Conservation (phyloP, 2,329 filamentous ascomycete species). For the Pseudogymnoascus sp. region DNA sequence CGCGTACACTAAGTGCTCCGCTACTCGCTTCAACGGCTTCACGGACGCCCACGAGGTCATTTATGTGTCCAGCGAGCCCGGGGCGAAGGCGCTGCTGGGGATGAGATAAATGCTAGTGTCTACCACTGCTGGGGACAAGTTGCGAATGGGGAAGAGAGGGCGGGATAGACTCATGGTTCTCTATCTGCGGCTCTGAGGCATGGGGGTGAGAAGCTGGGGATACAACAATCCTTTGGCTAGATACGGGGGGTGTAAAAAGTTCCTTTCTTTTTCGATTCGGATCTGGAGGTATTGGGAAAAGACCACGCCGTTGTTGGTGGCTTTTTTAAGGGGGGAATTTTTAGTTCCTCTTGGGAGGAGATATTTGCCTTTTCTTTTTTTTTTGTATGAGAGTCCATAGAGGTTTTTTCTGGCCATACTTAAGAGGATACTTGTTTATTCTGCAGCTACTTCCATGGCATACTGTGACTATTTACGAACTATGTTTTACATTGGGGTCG, state of each 20-base stretch:
- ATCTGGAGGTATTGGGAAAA: neutral
- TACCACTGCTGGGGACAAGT: too few species aligned
- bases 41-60: slow-evolving; percentile 85
- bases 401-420: too few species aligned
- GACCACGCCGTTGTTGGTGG: neutral
- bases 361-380: too few species aligned
- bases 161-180: neutral
- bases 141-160: neutral
- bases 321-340: neutral
- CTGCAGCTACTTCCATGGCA: too few species aligned
- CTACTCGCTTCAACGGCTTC: slow-evolving; percentile 97
- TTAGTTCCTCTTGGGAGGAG: neutral
- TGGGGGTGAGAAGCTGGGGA: neutral
- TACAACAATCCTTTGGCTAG: neutral
- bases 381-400: too few species aligned
- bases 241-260: neutral
- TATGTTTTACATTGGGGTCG: too few species aligned
- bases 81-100: slow-evolving; percentile 63
- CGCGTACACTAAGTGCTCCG: slow-evolving; percentile 96
- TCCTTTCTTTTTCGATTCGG: neutral
- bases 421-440: too few species aligned
- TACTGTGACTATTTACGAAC: too few species aligned
- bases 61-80: slow-evolving; percentile 90
- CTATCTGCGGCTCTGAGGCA: neutral
- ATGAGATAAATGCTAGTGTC: slow-evolving; percentile 14